Conservation (phyloP, 2,329 filamentous ascomycete species). For the Paracoccidioides brasiliensis region DNA sequence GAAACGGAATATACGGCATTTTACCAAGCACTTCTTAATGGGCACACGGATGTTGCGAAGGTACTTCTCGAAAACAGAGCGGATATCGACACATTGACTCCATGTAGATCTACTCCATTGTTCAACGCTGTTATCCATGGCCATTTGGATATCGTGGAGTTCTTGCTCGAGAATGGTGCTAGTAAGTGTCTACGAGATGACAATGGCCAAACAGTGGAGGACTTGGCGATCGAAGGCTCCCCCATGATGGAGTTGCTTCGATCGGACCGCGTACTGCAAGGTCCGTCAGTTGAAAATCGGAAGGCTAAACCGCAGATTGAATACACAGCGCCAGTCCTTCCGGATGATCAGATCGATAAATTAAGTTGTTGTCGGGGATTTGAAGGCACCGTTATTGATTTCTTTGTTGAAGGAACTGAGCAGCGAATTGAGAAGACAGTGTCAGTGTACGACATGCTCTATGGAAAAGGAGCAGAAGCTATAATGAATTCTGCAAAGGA, state of each 20-base stretch:
- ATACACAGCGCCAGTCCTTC: slow-evolving; percentile 1
- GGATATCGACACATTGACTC: slow-evolving; percentile 1
- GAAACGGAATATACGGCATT: slow-evolving; percentile 1
- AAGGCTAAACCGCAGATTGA: background rate
- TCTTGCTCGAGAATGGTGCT: slow-evolving; percentile 7
- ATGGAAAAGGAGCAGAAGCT: slow-evolving; percentile 2
- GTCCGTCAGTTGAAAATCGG: background rate
- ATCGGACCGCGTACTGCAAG: slow-evolving; percentile 5
- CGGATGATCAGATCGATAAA: background rate
- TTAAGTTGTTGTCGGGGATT: slow-evolving; percentile 1
- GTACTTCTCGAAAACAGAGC: background rate
- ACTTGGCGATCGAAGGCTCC: background rate
- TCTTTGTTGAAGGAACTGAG: slow-evolving; percentile 1
- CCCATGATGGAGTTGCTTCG: slow-evolving; percentile 4
- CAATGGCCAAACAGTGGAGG: slow-evolving; percentile 3
- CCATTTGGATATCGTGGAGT: slow-evolving; percentile 2
- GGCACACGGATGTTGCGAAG: background rate
- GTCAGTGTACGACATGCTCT: slow-evolving; percentile 2
- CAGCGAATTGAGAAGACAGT: slow-evolving; percentile 1
- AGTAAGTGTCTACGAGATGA: slow-evolving; percentile 5
- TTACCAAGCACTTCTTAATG: background rate
- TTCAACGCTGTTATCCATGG: slow-evolving; percentile 4
- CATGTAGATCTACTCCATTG: background rate
- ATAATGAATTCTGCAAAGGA: slow-evolving; percentile 2
- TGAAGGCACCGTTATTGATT: slow-evolving; percentile 2